Evolutionary conservation across 208 protist species (phyloP).

Genomic region (Herpetomonas samuelpessoai): DNA sequence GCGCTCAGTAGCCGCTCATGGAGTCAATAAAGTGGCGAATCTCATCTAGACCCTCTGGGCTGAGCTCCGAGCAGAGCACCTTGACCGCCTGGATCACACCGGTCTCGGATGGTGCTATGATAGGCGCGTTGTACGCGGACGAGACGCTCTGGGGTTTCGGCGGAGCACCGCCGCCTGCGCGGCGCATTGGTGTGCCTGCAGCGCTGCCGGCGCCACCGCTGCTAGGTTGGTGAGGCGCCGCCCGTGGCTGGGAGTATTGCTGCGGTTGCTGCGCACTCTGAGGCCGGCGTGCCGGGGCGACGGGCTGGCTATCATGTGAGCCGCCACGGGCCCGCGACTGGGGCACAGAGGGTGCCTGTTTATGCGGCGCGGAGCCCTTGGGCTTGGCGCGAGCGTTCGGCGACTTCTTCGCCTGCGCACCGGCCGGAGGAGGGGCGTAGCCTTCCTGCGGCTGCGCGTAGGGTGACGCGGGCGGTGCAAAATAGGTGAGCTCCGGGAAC

Average conservation of each 20-base stretch:
- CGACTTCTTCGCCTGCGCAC: background rate
- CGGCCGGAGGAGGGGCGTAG: conserved; percentile 12
- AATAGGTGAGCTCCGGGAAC: conserved; percentile 75
- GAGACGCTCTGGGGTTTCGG: conserved; percentile 4
- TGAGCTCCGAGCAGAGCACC: conserved; percentile 72
- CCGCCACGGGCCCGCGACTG: background rate
- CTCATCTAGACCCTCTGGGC: conserved; percentile 44
- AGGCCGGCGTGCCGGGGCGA: background rate
- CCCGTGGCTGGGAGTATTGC: no score
- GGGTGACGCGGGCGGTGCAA: conserved; percentile 68
- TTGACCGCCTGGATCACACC: conserved; percentile 83
- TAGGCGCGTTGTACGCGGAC: background rate
- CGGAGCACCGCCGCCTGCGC: background rate
- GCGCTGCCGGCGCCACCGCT: background rate
- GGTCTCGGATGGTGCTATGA: conserved; percentile 54
- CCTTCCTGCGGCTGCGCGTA: conserved; percentile 61
- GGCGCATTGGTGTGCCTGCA: background rate
- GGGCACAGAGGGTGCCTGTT: background rate
- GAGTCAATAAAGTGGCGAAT: conserved; percentile 78
- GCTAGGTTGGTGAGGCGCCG: no score
- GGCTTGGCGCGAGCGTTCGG: background rate
- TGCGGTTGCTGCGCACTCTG: background rate
- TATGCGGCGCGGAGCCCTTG: background rate
- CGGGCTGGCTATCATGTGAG: background rate
- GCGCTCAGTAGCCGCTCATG: conserved; percentile 21